Evolutionary conservation across 345 rosid species (phyloP).

Genomic region (Citrus unshiu): DNA sequence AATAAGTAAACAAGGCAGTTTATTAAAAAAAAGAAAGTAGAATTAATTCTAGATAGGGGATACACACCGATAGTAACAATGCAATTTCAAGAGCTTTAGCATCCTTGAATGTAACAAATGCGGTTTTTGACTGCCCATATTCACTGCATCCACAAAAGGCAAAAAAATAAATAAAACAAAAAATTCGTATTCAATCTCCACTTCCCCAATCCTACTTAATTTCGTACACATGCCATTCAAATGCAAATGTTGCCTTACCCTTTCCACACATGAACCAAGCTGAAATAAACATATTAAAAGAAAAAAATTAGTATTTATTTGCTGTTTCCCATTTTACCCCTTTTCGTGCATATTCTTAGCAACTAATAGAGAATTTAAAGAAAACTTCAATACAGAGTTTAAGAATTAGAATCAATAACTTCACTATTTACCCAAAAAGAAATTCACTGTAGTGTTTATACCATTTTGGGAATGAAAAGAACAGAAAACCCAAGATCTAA

Average conservation of each 20-base stretch:
- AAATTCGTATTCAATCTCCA: background rate
- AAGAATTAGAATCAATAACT: background rate
- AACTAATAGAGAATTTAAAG: background rate
- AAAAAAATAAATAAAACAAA: background rate
- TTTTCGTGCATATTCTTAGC: background rate
- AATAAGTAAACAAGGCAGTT: background rate
- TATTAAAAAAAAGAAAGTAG: background rate
- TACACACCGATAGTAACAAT: constrained; percentile 61
- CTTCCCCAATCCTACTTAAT: background rate
- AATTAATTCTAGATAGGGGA: constrained; percentile 2
- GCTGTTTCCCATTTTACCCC: background rate
- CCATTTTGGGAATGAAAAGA: background rate
- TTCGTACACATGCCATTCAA: background rate
- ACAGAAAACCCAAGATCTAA: background rate
- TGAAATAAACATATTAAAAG: background rate
- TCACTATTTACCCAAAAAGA: background rate
- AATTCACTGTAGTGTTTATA: background rate
- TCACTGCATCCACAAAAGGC: constrained; percentile 42
- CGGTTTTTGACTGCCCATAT: constrained; percentile 45
- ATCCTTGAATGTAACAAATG: constrained; percentile 82
- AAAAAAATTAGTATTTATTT: background rate
- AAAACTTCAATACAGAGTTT: background rate
- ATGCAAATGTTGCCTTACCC: background rate
- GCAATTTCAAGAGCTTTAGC: constrained; percentile 93
- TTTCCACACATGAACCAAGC: background rate